A percentile compares a stretch with the other conserved stretches of the same genome.
These are phyloP conservation scores for Pythium plurisporium DNA, from an alignment of 352 stramenopile species.

Conservation along the genomic window DNA sequence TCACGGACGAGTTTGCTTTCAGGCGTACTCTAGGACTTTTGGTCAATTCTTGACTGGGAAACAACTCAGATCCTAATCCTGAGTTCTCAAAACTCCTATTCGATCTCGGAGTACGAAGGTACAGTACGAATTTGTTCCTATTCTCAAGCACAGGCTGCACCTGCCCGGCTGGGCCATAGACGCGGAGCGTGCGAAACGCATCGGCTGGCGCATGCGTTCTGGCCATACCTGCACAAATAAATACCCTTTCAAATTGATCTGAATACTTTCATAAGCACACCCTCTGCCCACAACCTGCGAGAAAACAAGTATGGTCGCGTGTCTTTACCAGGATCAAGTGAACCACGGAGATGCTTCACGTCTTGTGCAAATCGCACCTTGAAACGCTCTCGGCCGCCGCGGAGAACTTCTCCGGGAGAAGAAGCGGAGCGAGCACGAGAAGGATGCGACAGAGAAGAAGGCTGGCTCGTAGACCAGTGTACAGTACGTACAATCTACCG, in stretches of 20 bases:
- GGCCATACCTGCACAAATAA: conserved; percentile 7
- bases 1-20: too few species aligned
- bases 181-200: conserved; percentile 7
- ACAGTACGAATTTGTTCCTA: too few species aligned
- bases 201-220: conserved; percentile 13
- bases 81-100: too few species aligned
- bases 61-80: too few species aligned
- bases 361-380: neutral
- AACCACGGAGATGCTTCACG: neutral
- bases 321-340: conserved; percentile 8
- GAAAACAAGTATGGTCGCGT: neutral
- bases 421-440: neutral
- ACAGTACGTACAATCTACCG: too few species aligned
- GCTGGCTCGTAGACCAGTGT: neutral
- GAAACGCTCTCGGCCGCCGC: neutral
- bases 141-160: too few species aligned
- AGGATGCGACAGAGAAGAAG: conserved; percentile 3
- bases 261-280: neutral
- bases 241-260: neutral
- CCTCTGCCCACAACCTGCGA: neutral
- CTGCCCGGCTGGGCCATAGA: too few species aligned
- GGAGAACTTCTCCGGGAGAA: neutral
- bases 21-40: too few species aligned
- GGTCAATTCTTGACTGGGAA: too few species aligned
- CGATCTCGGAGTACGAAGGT: too few species aligned